Percentiles rank a stretch among this genome's conserved stretches.
Evolutionary conservation across 139 green algal genomes (phyloP).

Genomic region (Deuterostichococcus epilithicus): DNA sequence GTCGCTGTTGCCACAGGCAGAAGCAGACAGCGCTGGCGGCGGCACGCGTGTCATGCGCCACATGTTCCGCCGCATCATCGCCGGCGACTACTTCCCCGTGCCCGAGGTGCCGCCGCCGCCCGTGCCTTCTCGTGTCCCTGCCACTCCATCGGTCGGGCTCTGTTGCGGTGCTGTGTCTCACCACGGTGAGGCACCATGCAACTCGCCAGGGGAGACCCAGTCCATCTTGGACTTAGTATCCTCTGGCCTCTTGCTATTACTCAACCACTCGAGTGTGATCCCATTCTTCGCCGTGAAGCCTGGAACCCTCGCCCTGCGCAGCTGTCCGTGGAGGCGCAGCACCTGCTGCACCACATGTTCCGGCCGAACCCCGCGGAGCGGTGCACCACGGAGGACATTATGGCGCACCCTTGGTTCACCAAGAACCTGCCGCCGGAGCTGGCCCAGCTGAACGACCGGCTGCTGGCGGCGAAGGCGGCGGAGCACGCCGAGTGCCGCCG

Average conservation of each 20-base stretch:
- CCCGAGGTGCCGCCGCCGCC: neutral
- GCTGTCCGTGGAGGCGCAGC: neutral
- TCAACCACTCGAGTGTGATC: too few relatives aligned
- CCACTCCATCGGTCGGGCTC: too few relatives aligned
- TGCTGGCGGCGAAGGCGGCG: constrained; percentile 8
- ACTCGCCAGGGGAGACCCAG: too few relatives aligned
- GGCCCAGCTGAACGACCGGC: constrained; percentile 26
- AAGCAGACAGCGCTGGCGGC: neutral
- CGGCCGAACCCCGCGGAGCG: constrained; percentile 38
- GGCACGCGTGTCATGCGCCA: neutral
- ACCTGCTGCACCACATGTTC: constrained; percentile 1
- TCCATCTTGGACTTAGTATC: too few relatives aligned
- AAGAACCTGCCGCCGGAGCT: constrained; percentile 41
- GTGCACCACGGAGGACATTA: constrained; percentile 47
- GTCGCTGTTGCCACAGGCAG: neutral
- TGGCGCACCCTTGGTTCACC: constrained; percentile 56
- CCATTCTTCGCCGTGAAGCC: too few relatives aligned
- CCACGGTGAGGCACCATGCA: too few relatives aligned
- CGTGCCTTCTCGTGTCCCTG: too few relatives aligned
- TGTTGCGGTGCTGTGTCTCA: too few relatives aligned
- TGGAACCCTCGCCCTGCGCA: neutral
- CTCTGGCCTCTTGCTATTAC: too few relatives aligned
- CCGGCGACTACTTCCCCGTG: constrained; percentile 1
- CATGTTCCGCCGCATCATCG: neutral
- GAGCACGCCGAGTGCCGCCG: neutral